Base-by-base conservation (phyloP, 257 asterid species). In the Oldenlandia corymbosa region DNA sequence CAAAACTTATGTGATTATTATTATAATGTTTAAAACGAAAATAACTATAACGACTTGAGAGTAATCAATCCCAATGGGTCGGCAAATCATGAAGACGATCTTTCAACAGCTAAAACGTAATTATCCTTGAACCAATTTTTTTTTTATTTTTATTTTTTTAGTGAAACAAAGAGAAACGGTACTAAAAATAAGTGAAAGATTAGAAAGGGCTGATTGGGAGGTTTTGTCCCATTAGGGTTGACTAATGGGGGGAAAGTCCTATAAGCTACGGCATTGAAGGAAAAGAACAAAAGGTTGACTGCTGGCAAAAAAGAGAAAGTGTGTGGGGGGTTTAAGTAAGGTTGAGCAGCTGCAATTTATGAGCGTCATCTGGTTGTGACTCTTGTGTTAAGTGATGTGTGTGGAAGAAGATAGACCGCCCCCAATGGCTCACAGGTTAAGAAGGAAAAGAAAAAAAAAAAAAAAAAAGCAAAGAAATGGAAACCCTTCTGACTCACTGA, bases 241-340 rank as follows among this genome's bases (percentile, higher is more conserved):
- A 86, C 95, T 78, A 21, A 20, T 79, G 66, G 4, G 5, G n/a
- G n/a, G n/a, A n/a, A n/a, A 71, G 81, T 71, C 79, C 79, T 78
- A 73, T 18, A 58, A 75, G 32, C 1, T 10, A 58, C 43, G 71
- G 59, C 55, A 56, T 28, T 18, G 59, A 61, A 61, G 37, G 63
- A 64, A 30, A 52, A 68, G 77, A 75, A 81, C 76, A 81, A 77
- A 65, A 20, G 68, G 72, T 76, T 72, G 71, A 76, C 71, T 42
- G 60, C 46, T 52, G 60, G n/a, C n/a, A n/a, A n/a, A n/a, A n/a
- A n/a, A n/a, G n/a, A n/a, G n/a, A n/a, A n/a, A n/a, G n/a, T n/a
- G n/a, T n/a, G 77, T 67, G 58, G 58, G 66, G 53, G 82, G 79
- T 64, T 62, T 75, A 74, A n/a, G n/a, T n/a, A n/a, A n/a, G 81